These are phyloP conservation scores for Zymoseptoria crescenta DNA, from an alignment of 2,329 filamentous ascomycete genomes.

Conservation along the genomic window DNA sequence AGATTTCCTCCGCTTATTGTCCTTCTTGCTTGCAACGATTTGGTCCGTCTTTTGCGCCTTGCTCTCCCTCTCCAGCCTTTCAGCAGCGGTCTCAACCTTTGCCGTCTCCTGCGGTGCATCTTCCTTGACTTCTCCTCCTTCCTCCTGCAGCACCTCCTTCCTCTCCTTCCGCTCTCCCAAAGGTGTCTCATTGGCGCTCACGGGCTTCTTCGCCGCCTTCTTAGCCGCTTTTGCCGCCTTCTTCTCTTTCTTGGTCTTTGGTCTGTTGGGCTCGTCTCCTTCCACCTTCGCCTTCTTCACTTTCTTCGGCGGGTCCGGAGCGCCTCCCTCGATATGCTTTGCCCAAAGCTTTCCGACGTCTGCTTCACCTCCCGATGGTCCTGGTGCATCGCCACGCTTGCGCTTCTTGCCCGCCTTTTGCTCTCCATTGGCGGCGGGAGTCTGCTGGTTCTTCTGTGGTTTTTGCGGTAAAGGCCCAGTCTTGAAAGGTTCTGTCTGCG, in stretches of 20 bases:
- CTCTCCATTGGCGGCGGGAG: slow-evolving; percentile 42
- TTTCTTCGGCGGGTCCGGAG: slow-evolving; percentile 26
- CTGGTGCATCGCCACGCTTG: slow-evolving; percentile 44
- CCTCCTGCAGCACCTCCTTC: not conserved
- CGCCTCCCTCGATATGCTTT: slow-evolving; percentile 65
- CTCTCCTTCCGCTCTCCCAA: slow-evolving; percentile 1
- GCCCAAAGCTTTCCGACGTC: slow-evolving; percentile 77
- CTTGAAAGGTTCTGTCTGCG: slow-evolving; percentile 49
- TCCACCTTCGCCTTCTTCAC: slow-evolving; percentile 11
- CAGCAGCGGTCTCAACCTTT: not conserved
- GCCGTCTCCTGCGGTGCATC: not conserved
- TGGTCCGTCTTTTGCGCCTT: not conserved
- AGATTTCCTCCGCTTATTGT: slow-evolving; percentile 2
- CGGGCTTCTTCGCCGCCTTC: not conserved
- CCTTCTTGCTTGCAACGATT: slow-evolving; percentile 15
- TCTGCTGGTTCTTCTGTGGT: slow-evolving; percentile 9
- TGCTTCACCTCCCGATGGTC: slow-evolving; percentile 31
- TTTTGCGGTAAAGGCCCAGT: slow-evolving; percentile 9
- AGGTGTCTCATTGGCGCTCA: not conserved
- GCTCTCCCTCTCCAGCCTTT: not conserved
- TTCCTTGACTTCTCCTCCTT: not conserved
- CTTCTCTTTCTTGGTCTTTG: slow-evolving; percentile 27
- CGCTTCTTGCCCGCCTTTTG: slow-evolving; percentile 40
- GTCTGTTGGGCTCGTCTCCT: slow-evolving; percentile 20
- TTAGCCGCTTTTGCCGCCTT: slow-evolving; percentile 15